Percentiles rank a stretch among this genome's conserved stretches.
phyloP scores from a whole-genome alignment of 2,329 filamentous ascomycete genomes.

The Calonectria pauciramosa region DNA sequence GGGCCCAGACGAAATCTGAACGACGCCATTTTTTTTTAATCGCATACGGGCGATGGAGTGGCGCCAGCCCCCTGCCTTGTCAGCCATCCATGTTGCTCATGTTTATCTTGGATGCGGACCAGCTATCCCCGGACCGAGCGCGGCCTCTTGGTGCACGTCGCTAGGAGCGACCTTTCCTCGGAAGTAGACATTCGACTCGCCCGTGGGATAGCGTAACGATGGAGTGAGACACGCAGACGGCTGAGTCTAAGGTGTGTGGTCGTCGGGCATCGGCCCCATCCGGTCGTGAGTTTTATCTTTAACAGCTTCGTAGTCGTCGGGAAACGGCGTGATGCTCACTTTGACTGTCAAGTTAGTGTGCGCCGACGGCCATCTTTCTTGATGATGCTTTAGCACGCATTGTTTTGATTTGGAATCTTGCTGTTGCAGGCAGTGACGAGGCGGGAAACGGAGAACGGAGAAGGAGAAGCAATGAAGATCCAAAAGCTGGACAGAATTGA shows the following conservation, averaged over 20 bases:
- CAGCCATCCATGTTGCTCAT: constrained; percentile 34
- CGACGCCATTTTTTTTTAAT: not conserved
- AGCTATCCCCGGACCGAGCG: constrained; percentile 8
- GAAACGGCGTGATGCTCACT: constrained; percentile 25
- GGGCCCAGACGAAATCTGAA: not conserved
- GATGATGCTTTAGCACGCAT: not conserved
- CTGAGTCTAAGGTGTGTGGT: not conserved
- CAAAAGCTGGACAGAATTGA: not conserved
- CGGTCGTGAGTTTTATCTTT: constrained; percentile 24
- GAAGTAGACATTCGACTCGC: constrained; percentile 26
- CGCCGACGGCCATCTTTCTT: constrained; percentile 23
- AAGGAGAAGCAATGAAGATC: not conserved
- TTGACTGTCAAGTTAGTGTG: not conserved
- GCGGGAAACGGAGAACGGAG: not conserved
- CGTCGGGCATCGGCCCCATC: constrained; percentile 40
- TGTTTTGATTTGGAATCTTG: constrained; percentile 11
- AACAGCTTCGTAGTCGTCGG: constrained; percentile 8
- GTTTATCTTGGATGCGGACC: constrained; percentile 36
- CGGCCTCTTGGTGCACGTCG: constrained; percentile 22
- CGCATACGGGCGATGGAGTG: constrained; percentile 19
- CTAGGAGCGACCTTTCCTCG: constrained; percentile 24
- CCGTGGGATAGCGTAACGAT: constrained; percentile 22
- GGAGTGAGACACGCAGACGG: constrained; percentile 27
- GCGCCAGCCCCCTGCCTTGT: constrained; percentile 15
- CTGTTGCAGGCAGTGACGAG: not conserved